Evolutionary conservation across 768 basidiomycete genomes (phyloP), one percentile per base, ranked within the genome.

Genomic region (Mrakia gelida): DNA sequence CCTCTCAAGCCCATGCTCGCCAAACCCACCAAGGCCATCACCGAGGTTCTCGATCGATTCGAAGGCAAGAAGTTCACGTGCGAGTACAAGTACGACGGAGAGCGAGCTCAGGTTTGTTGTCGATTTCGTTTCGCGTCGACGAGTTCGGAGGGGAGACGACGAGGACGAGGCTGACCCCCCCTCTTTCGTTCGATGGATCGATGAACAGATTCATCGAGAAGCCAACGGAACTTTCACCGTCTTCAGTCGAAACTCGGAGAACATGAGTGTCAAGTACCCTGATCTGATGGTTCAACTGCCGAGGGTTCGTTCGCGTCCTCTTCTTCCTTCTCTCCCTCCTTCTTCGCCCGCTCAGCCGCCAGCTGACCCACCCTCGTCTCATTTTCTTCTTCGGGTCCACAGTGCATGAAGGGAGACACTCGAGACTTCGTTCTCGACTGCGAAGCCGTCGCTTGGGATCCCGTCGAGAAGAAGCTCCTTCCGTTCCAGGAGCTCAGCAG

Each of bases 61-160:
- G 97, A 99, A 84, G 91, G 90, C 82, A 95, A 95, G 85, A 89
- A 88, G 75, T 98, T 99, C 83, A 98, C 97, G 13, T 98, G 95
- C 85, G 97, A 99, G 86, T 99, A 99, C 86, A 99, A 99, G 85
- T 99, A 99, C 81, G 97, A 99, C 80, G 97, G 97, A 10, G 97
- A 99, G 84, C 91, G 97, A 68, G 97, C 97, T 23, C 95, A 98
- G 86, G 92, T 91, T 34, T 49, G 82, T 73, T n/a, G n/a, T n/a
- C n/a, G n/a, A n/a, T n/a, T 63, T 52, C 85, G 78, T 23, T 34
- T 16, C 8, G 4, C 49, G 15, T 21, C 49, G 2, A 2, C 45
- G 8, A 54, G 2, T 26, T 30, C 70, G 11, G 23, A 13, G 23
- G 2, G 6, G 26, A 28, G 28, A 11, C 45, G 45, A 45, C 45